These are phyloP conservation scores for Fusarium sp. DNA, from an alignment of 2,329 filamentous ascomycete species.

Conservation along the genomic window DNA sequence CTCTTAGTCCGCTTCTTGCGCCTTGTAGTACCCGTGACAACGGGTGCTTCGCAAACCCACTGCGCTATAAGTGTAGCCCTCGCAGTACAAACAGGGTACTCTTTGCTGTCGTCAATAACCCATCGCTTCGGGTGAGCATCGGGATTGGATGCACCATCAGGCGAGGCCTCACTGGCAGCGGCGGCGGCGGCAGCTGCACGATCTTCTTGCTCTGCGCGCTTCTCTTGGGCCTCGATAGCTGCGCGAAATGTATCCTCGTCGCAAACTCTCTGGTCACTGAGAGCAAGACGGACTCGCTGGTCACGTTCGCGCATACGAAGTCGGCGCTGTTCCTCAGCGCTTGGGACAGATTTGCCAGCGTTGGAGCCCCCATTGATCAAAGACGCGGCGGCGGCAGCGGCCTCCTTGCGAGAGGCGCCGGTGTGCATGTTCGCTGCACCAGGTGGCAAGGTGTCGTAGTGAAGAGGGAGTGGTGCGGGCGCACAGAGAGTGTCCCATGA, in stretches of 20 bases:
- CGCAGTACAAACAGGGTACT: constrained; percentile 77
- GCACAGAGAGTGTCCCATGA: constrained; percentile 79
- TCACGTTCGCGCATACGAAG: constrained; percentile 72
- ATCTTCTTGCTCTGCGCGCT: constrained; percentile 61
- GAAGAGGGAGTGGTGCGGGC: constrained; percentile 64
- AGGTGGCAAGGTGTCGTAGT: constrained; percentile 24
- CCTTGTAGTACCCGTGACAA: constrained; percentile 52
- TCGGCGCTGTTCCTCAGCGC: constrained; percentile 63
- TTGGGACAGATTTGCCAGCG: constrained; percentile 44
- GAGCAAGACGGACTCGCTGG: constrained; percentile 73
- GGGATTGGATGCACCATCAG: neutral
- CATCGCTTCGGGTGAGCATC: constrained; percentile 61
- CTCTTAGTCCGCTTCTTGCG: constrained; percentile 54
- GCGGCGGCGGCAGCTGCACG: constrained; percentile 4
- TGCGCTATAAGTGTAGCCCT: constrained; percentile 74
- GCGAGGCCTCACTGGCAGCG: neutral
- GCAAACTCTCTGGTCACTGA: constrained; percentile 74
- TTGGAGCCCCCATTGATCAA: constrained; percentile 32
- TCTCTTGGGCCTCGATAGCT: constrained; percentile 71
- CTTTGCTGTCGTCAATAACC: constrained; percentile 73
- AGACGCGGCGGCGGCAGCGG: constrained; percentile 41
- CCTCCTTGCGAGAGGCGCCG: constrained; percentile 11
- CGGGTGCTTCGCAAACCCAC: constrained; percentile 74
- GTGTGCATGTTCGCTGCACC: constrained; percentile 1
- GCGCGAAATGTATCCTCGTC: constrained; percentile 74